These are phyloP conservation scores for Xenoacremonium recifei DNA, from an alignment of 2,329 filamentous ascomycete species.

Conservation along the genomic window DNA sequence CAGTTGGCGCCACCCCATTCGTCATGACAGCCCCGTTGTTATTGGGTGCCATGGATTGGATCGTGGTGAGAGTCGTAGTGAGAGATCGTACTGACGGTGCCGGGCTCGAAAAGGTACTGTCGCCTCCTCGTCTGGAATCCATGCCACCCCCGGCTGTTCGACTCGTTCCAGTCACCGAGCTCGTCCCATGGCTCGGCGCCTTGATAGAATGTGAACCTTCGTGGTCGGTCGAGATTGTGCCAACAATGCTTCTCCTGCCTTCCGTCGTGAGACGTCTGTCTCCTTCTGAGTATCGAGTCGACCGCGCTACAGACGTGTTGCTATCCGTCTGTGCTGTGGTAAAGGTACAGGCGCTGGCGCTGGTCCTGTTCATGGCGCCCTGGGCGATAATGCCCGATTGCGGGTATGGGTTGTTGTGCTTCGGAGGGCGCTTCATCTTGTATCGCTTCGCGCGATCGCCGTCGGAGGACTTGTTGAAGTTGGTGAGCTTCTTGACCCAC, in stretches of 20 bases:
- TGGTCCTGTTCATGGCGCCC: conserved; percentile 24
- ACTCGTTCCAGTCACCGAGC: conserved; percentile 70
- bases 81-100: conserved; percentile 78
- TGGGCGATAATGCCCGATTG: conserved; percentile 64
- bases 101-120: conserved; percentile 79
- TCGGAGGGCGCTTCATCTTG: conserved; percentile 54
- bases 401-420: conserved; percentile 90
- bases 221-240: conserved; percentile 80
- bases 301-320: conserved; percentile 56
- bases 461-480: conserved; percentile 73
- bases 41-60: conserved; percentile 70
- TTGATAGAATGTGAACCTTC: conserved; percentile 73
- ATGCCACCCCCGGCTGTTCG: conserved; percentile 65
- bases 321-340: conserved; percentile 54
- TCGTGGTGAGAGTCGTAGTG: conserved; percentile 81
- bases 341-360: conserved; percentile 52
- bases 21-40: conserved; percentile 36
- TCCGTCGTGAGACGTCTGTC: conserved; percentile 56
- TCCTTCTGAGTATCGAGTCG: conserved; percentile 59
- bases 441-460: conserved; percentile 45
- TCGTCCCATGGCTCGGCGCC: conserved; percentile 70
- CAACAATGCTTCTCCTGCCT: conserved; percentile 71
- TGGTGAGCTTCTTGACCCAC: conserved; percentile 92
- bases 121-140: conserved; percentile 67
- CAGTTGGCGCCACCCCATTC: conserved; percentile 29